Evolutionary conservation across 2,329 filamentous ascomycete genomes (phyloP).

Genomic region (Apiospora koreana): DNA sequence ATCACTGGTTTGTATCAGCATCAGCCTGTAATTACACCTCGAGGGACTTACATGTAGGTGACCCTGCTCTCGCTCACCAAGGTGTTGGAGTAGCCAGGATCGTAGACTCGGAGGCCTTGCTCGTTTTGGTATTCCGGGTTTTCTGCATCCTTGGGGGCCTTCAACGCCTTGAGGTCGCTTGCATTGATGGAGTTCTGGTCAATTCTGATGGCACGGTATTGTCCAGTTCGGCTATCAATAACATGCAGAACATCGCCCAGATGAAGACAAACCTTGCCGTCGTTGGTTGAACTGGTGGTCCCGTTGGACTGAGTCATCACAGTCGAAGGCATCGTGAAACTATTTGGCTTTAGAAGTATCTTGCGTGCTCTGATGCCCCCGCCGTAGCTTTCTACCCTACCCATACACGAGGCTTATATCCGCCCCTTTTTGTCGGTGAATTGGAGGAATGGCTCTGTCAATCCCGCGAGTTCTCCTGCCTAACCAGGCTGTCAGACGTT

Average conservation of each 20-base stretch:
- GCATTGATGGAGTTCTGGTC: conserved; percentile 20
- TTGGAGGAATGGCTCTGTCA: no score
- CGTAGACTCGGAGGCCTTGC: conserved; percentile 21
- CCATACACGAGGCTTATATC: not conserved
- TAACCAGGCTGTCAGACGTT: no score
- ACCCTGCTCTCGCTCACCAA: conserved; percentile 22
- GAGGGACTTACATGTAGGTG: conserved; percentile 20
- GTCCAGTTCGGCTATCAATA: conserved; percentile 21
- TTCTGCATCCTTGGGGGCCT: conserved; percentile 20
- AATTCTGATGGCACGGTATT: conserved; percentile 17
- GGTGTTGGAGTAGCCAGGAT: conserved; percentile 22
- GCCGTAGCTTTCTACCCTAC: not conserved
- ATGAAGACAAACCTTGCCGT: not conserved
- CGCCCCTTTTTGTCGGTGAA: no score
- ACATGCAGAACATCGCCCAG: not conserved
- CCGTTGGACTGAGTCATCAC: not conserved
- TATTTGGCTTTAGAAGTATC: not conserved
- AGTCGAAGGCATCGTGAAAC: not conserved
- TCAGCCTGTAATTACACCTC: no score
- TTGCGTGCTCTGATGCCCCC: not conserved
- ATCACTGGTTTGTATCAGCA: conserved; percentile 10
- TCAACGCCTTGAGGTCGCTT: conserved; percentile 19
- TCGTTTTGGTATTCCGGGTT: conserved; percentile 22
- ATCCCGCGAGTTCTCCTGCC: no score
- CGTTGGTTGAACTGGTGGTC: not conserved